These are phyloP conservation scores for Umbilicaria muhlenbergii DNA, from an alignment of 495 filamentous ascomycete genomes.

Conservation along the genomic window DNA sequence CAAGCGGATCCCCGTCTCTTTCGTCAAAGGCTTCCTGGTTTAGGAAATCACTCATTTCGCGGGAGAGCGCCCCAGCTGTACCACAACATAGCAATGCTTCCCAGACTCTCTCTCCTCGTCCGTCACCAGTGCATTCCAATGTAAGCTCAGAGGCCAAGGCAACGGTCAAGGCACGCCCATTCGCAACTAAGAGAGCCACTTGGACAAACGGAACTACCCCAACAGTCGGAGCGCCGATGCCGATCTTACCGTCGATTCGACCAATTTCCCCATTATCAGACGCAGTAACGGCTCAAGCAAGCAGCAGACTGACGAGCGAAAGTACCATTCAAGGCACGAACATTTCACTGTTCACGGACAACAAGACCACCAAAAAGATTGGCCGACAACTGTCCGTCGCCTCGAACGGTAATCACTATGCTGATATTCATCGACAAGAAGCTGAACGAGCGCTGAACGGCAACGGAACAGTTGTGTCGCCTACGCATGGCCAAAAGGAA, in stretches of 20 bases:
- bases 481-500: conserved; percentile 60
- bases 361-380: conserved; percentile 77
- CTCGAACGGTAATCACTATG: conserved; percentile 84
- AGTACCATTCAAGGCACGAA: conserved; percentile 14
- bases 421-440: conserved; percentile 77
- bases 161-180: conserved; percentile 39
- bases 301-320: conserved; percentile 26
- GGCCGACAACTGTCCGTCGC: conserved; percentile 88
- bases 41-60: conserved; percentile 73
- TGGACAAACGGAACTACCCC: conserved; percentile 55
- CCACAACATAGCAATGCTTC: conserved; percentile 21
- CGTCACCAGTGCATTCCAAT: conserved; percentile 37
- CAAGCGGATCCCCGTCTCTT: conserved; percentile 48
- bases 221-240: conserved; percentile 84
- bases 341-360: conserved; percentile 28
- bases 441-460: conserved; percentile 84
- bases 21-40: conserved; percentile 90
- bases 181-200: conserved; percentile 60
- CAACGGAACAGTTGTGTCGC: conserved; percentile 47
- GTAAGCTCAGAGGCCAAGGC: conserved; percentile 13
- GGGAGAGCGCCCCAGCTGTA: conserved; percentile 41
- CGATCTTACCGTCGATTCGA: conserved; percentile 88
- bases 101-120: conserved; percentile 17
- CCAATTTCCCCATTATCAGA: conserved; percentile 90
- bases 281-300: conserved; percentile 79